Percentiles rank a stretch among this genome's conserved stretches.
phyloP scores from a whole-genome alignment of 2,329 filamentous ascomycete genomes.

The Botryotinia convoluta region DNA sequence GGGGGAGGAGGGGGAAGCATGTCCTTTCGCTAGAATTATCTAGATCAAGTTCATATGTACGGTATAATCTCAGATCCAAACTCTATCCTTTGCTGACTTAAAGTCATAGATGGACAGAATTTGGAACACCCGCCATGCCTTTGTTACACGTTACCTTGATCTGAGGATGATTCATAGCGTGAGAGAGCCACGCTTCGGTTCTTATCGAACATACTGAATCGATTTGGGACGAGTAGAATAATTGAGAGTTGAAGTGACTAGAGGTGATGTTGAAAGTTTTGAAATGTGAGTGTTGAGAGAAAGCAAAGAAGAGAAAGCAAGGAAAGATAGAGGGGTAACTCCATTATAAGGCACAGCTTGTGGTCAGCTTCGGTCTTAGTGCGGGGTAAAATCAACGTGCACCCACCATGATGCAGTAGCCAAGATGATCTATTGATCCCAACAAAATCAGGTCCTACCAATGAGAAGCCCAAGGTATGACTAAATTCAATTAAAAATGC shows the following conservation, averaged over 20 bases:
- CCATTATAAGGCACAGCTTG: not conserved
- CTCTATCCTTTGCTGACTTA: conserved; percentile 27
- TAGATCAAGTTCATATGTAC: conserved; percentile 73
- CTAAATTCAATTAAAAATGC: not conserved
- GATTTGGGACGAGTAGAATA: conserved; percentile 31
- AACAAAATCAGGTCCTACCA: not conserved
- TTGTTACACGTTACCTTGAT: conserved; percentile 32
- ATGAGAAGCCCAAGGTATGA: not conserved
- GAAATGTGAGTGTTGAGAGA: not conserved
- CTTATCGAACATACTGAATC: conserved; percentile 17
- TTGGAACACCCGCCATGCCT: conserved; percentile 33
- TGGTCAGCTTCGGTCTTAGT: not conserved
- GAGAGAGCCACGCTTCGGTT: conserved; percentile 21
- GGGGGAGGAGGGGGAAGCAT: conserved; percentile 56
- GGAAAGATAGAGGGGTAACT: not conserved
- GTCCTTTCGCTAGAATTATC: conserved; percentile 86
- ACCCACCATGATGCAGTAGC: not conserved
- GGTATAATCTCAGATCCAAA: conserved; percentile 71
- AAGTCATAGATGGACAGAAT: not conserved
- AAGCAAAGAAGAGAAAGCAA: not conserved
- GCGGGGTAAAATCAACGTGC: not conserved
- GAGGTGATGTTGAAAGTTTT: not conserved
- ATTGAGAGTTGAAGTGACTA: not conserved
- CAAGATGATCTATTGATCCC: not conserved
- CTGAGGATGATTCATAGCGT: conserved; percentile 28